Evolutionary conservation across 495 filamentous ascomycete genomes (phyloP).

Genomic region (Poronia punctata): DNA sequence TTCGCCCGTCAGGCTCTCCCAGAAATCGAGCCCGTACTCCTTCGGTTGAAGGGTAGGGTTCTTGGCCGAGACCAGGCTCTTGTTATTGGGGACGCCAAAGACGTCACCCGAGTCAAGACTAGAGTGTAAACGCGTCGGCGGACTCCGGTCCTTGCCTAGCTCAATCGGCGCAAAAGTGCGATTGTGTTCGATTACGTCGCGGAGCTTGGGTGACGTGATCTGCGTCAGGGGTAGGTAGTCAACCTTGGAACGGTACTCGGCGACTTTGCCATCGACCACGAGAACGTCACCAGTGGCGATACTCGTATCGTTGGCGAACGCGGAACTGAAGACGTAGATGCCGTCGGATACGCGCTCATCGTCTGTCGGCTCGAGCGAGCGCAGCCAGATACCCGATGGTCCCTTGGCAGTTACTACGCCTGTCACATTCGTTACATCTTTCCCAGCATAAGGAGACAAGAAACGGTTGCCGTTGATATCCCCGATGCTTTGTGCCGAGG

Average conservation of each 20-base stretch:
- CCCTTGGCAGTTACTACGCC: constrained; percentile 56
- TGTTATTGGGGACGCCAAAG: constrained; percentile 49
- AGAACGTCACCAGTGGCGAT: constrained; percentile 50
- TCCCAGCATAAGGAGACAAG: constrained; percentile 46
- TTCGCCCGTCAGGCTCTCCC: constrained; percentile 55
- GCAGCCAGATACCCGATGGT: constrained; percentile 50
- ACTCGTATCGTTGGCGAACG: constrained; percentile 30
- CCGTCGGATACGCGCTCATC: constrained; percentile 41
- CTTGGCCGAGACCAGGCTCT: constrained; percentile 40
- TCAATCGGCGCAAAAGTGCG: constrained; percentile 43
- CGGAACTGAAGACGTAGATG: constrained; percentile 48
- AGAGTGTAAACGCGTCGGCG: constrained; percentile 47
- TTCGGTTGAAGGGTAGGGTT: constrained; percentile 49
- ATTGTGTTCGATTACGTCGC: constrained; percentile 37
- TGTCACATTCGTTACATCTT: constrained; percentile 45
- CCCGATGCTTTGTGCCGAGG: constrained; percentile 44
- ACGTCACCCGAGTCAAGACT: constrained; percentile 47
- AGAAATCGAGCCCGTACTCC: constrained; percentile 56
- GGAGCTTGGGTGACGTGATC: constrained; percentile 40
- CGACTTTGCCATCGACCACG: constrained; percentile 46
- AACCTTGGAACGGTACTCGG: constrained; percentile 45
- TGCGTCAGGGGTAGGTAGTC: constrained; percentile 53
- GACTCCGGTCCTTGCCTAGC: constrained; percentile 42
- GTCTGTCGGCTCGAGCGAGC: constrained; percentile 38
- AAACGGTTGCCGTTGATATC: constrained; percentile 57